Evolutionary conservation across 768 basidiomycete genomes (phyloP), one percentile per base, ranked within the genome.

Genomic region (Panellus pusillus): DNA sequence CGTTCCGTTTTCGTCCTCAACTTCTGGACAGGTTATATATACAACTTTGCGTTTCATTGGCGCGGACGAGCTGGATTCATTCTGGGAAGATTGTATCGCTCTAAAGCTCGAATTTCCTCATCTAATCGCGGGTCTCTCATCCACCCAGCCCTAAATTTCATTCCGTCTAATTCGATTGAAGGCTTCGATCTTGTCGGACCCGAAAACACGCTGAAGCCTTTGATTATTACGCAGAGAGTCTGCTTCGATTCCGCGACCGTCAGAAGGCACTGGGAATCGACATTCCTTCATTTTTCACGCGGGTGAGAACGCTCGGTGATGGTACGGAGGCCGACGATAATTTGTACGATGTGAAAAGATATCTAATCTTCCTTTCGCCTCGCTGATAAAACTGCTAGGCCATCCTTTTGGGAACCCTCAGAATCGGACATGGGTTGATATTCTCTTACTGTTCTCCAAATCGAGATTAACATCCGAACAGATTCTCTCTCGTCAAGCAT

Each of bases 121-220:
- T 58, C 68, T 89, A 31, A 85, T 91, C 42, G 79, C 80, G 39
- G 89, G 87, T 82, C 40, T 8, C 36, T 35, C n/a, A n/a, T 44
- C 11, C n/a, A 42, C 29, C 24, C 24, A 6, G 24, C 37, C 38
- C n/a, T 15, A 50, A 13, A 9, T 31, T 12, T 18, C 6, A 28
- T 24, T 13, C 35, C n/a, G 8, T 41, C 44, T 58, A 28, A 37
- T 43, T 50, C 45, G 37, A 42, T n/a, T 52, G 43, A 17, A 87
- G 88, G 87, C 3, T 92, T 91, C 61, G 89, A 91, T 70, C 76
- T 91, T 17, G 89, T 91, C n/a, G 89, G 89, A 4, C 75, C 85
- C 43, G 89, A 91, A 63, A 83, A 90, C 63, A 69, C 68, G 6
- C 61, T 80, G 19, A 75, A 71, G 37, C 86, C 87, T 15, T 73